Evolutionary conservation across 441 rosid genomes (phyloP), one percentile per base, ranked within the genome.

Genomic region (Croton setiger): DNA sequence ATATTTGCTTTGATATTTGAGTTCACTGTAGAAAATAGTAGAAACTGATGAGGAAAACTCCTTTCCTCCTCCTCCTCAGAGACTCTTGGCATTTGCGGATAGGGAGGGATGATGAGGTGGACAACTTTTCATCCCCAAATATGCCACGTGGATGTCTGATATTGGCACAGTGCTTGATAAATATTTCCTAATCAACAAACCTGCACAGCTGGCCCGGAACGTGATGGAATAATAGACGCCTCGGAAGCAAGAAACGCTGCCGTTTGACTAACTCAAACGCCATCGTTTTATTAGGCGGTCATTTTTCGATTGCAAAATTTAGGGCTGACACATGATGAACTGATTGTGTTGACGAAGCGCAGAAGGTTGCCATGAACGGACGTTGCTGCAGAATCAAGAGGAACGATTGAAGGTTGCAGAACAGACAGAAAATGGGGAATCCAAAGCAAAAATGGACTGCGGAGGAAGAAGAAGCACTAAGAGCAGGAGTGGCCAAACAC

Each of bases 381-480:
- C 18, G 31, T 33, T n/a, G 48, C 52, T 63, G 49, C 52, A 14
- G 52, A 13, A 20, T 52, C 6, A 43, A 20, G n/a, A 20, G 58
- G 18, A 43, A 20, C 15, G 13, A 54, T 71, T 63, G 63, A 52
- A 62, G n/a, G 3, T 20, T 8, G 7, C 5, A 27, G 62, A 43
- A 27, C 59, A 43, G 72, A 45, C 51, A 18, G 66, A 69, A 27
- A 69, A 86, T 88, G 93, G 93, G 89, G 49, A 86, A 84, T 75
- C 93, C 84, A 36, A 88, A 88, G 79, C 91, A 84, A 73, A 88
- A 84, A 66, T 88, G 91, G 93, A 86, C 86, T 20, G 67, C 82
- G 64, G 88, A 86, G 73, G 93, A 88, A 69, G 93, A 84, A 70
- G 93, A 88, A 15, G 91, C 93, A 1, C 78, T 88, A 13, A 73